phyloP scores from a whole-genome alignment of 345 rosid species.

The Gossypium herbaceum region DNA sequence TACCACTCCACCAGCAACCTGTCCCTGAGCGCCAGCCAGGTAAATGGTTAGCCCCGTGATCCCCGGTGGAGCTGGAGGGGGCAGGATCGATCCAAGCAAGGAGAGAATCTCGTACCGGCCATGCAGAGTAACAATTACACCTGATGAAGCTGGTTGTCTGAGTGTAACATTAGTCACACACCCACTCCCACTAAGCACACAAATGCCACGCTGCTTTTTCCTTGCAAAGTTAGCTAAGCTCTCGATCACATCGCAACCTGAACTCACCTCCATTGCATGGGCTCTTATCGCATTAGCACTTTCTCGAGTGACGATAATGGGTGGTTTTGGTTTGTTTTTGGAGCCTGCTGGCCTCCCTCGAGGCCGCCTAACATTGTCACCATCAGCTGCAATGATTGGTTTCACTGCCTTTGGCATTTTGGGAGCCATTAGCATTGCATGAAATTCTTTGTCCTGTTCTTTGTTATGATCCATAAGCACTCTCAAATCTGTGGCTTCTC shows the following conservation, averaged over 20 bases:
- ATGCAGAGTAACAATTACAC: slow-evolving; percentile 78
- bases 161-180: slow-evolving; percentile 84
- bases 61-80: slow-evolving; percentile 86
- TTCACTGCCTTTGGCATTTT: slow-evolving; percentile 48
- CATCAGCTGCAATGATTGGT: slow-evolving; percentile 51
- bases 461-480: slow-evolving; percentile 41
- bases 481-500: slow-evolving; percentile 46
- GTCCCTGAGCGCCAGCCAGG: slow-evolving; percentile 89
- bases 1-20: slow-evolving; percentile 88
- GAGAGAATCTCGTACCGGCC: slow-evolving; percentile 96
- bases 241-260: slow-evolving; percentile 81
- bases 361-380: slow-evolving; percentile 59
- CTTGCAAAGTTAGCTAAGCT: slow-evolving; percentile 66
- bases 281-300: slow-evolving; percentile 81
- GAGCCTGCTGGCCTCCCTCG: slow-evolving; percentile 95
- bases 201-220: slow-evolving; percentile 79
- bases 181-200: slow-evolving; percentile 79
- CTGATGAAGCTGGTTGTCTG: slow-evolving; percentile 76
- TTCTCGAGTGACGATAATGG: slow-evolving; percentile 74
- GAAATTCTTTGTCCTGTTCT: slow-evolving; percentile 34
- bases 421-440: slow-evolving; percentile 22
- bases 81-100: slow-evolving; percentile 83
- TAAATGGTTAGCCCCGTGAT: slow-evolving; percentile 80
- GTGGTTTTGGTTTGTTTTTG: slow-evolving; percentile 92
- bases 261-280: slow-evolving; percentile 86